Base-by-base conservation (phyloP, 805 yeast species). In the Spathaspora sp. region DNA sequence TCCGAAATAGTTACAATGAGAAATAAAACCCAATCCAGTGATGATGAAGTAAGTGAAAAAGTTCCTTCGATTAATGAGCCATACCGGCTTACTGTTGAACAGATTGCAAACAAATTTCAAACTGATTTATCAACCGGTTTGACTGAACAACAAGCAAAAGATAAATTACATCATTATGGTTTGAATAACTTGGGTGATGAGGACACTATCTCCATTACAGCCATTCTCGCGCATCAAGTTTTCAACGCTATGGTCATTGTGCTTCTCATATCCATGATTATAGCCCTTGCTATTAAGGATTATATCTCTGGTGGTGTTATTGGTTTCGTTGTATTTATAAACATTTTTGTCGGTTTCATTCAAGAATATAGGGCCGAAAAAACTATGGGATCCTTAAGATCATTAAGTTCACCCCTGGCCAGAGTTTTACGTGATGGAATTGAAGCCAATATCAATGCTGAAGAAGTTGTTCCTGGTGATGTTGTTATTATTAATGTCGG, bases 271-370 rank as follows among this genome's bases (percentile, higher is more conserved):
- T 81, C 89, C 16, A 80, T 84, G 87, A 65, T 82, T 18, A 85
- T 87, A 48, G 84, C 92, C 4, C 75, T 86, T 47, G 91, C 86
- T 18, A 85, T 87, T 56, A 74, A 76, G 52, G 93, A 87, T 64
- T 87, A 89, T 86, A 87, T 87, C 56, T 83, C 89, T 8, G 94
- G 91, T 47, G 94, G 93, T 50, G 93, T 87, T 32, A 85, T 87
- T 62, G 83, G 81, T 1, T 85, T 80, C 46, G 92, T 87, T 20
- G 81, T 87, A 29, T 63, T 65, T 31, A 73, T 87, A 51, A 87
- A 87, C 61, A 81, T 87, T 38, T 67, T 68, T 28, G 85, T 87
- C 52, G 94, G 94, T 3, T 78, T 83, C 50, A 66, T 78, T 56
- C 94, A 87, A 65, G 93, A 87, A 62, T 76, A 73, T 61, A 82